Percentiles rank a stretch among this genome's conserved stretches.
phyloP scores from a whole-genome alignment of 2,329 filamentous ascomycete genomes.

The Ophiostoma fasciatum region DNA sequence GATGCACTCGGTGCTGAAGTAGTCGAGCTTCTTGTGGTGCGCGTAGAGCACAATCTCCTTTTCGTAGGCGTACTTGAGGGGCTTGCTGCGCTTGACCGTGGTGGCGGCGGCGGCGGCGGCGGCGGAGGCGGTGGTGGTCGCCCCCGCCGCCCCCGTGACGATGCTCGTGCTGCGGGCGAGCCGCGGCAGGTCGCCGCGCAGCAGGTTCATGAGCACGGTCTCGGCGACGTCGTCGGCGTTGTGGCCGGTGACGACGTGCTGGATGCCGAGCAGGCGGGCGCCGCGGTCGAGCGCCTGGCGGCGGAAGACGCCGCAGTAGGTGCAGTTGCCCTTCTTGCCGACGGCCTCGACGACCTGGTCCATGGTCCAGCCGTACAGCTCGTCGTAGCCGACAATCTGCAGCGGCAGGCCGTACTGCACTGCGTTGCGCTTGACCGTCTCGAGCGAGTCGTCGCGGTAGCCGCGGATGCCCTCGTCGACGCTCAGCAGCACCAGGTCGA shows the following conservation, averaged over 20 bases:
- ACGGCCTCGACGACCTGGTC: constrained; percentile 94
- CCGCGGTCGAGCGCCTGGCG: constrained; percentile 88
- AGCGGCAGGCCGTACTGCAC: constrained; percentile 81
- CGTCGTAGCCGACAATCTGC: constrained; percentile 82
- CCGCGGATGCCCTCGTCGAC: constrained; percentile 97
- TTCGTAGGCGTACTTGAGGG: constrained; percentile 94
- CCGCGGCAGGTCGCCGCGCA: constrained; percentile 78
- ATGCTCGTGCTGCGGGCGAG: constrained; percentile 83
- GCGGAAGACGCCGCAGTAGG: constrained; percentile 93
- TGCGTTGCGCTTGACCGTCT: constrained; percentile 92
- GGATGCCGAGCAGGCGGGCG: constrained; percentile 72
- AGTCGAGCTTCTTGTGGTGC: constrained; percentile 90
- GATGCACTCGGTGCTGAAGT: constrained; percentile 97
- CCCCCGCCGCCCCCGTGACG: constrained; percentile 52
- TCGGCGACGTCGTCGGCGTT: constrained; percentile 97
- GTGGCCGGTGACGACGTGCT: constrained; percentile 91
- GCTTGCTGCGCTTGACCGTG: constrained; percentile 90
- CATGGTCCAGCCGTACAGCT: constrained; percentile 98
- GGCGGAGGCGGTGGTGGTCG: constrained; percentile 54
- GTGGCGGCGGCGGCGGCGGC: constrained; percentile 64
- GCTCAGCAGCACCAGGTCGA: constrained; percentile 74
- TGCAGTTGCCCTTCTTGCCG: constrained; percentile 97
- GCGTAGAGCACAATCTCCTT: constrained; percentile 98
- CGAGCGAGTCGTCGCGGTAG: constrained; percentile 87
- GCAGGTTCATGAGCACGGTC: constrained; percentile 92